Percentiles rank a stretch among this genome's conserved stretches.
phyloP scores from a whole-genome alignment of 2,329 filamentous ascomycete species.

The Aureobasidium zeae region DNA sequence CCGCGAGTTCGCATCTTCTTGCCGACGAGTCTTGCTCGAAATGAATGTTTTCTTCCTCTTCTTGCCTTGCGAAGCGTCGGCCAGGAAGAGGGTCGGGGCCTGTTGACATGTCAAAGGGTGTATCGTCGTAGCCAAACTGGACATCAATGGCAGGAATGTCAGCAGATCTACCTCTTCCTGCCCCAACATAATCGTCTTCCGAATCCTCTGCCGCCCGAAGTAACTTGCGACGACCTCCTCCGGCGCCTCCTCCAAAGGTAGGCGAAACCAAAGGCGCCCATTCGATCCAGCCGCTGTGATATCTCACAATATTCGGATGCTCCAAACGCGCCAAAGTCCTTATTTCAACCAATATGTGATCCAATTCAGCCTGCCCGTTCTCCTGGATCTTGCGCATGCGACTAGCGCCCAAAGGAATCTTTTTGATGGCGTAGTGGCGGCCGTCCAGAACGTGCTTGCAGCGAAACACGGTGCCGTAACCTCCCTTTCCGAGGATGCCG shows the following conservation, averaged over 20 bases:
- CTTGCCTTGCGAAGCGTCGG: neutral
- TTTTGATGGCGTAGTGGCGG: conserved; percentile 56
- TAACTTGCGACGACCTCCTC: conserved; percentile 13
- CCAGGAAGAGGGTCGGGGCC: too few relatives aligned
- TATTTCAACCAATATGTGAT: conserved; percentile 51
- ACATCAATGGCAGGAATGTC: conserved; percentile 6
- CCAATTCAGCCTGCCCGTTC: conserved; percentile 44
- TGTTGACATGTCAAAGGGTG: conserved; percentile 3
- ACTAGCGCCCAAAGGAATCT: conserved; percentile 48
- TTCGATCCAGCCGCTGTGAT: conserved; percentile 58
- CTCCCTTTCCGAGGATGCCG: conserved; percentile 52
- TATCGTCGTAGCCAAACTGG: conserved; percentile 11
- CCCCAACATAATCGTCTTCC: neutral
- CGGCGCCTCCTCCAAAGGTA: too few relatives aligned
- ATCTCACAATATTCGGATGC: conserved; percentile 58
- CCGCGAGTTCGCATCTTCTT: neutral
- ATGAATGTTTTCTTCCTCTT: conserved; percentile 3
- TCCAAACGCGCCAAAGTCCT: conserved; percentile 53
- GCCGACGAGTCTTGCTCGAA: conserved; percentile 6
- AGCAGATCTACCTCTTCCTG: neutral
- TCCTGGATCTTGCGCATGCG: conserved; percentile 45
- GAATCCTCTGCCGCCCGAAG: conserved; percentile 4
- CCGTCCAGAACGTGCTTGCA: conserved; percentile 53
- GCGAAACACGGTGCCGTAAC: conserved; percentile 56
- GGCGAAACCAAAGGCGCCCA: conserved; percentile 21